Percentiles rank a stretch among this genome's conserved stretches.
Conservation (phyloP, 805 yeast species). For the Starmerella stellata region DNA sequence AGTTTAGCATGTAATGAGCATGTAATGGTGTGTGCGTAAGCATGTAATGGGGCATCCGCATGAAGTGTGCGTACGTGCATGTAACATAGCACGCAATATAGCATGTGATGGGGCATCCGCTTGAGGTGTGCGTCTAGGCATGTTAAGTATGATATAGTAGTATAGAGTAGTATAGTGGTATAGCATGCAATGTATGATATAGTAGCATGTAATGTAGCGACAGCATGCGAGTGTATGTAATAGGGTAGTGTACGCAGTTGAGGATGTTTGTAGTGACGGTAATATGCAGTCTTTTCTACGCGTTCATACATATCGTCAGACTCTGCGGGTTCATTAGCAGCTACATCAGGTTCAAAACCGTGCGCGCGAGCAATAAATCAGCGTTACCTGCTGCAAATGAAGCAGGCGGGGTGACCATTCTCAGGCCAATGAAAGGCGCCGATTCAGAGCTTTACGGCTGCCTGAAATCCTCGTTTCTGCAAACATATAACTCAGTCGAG, state of each 20-base stretch:
- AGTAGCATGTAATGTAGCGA: too few species aligned
- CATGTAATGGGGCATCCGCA: too few species aligned
- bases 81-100: neutral
- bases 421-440: constrained; percentile 66
- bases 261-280: neutral
- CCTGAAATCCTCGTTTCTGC: constrained; percentile 47
- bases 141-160: too few species aligned
- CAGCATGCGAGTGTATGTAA: too few species aligned
- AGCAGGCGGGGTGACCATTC: constrained; percentile 43
- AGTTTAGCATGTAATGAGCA: too few species aligned
- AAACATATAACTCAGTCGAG: constrained; percentile 50
- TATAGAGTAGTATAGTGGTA: too few species aligned
- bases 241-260: too few species aligned
- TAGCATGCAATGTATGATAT: too few species aligned
- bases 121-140: too few species aligned
- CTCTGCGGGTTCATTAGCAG: neutral
- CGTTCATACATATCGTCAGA: neutral
- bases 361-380: neutral
- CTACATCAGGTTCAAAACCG: neutral
- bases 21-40: too few species aligned
- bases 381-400: neutral
- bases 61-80: too few species aligned
- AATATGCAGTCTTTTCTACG: neutral
- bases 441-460: constrained; percentile 60
- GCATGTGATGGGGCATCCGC: too few species aligned